These are phyloP conservation scores for Cutaneotrichosporon daszewskae DNA, from an alignment of 1,284 basidiomycete species.

Conservation along the genomic window DNA sequence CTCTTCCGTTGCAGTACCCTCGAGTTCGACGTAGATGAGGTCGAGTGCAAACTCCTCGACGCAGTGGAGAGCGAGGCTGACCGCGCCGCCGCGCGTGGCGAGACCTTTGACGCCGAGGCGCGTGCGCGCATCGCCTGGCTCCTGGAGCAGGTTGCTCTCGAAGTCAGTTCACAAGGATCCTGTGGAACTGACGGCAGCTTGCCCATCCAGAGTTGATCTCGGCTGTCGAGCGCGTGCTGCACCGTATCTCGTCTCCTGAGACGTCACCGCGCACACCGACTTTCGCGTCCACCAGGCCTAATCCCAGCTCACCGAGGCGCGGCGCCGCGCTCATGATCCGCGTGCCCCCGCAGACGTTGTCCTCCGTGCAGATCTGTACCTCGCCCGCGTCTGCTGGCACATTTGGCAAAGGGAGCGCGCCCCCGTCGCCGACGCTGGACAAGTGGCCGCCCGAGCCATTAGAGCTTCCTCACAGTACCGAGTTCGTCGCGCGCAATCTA, in stretches of 20 bases:
- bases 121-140: slow-evolving; percentile 13
- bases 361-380: not conserved
- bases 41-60: slow-evolving; percentile 1
- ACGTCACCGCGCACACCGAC: not conserved
- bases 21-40: not conserved
- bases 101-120: slow-evolving; percentile 7
- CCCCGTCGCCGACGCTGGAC: no score
- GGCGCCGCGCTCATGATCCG: not conserved
- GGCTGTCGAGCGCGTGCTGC: slow-evolving; percentile 5
- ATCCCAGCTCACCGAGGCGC: no score
- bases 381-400: no score
- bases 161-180: slow-evolving; percentile 1
- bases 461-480: no score
- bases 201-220: slow-evolving; percentile 3
- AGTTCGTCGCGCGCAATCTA: no score
- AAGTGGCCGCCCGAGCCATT: no score
- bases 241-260: not conserved
- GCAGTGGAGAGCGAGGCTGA: slow-evolving; percentile 7
- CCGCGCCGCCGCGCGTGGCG: not conserved
- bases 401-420: no score
- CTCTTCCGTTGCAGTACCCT: not conserved
- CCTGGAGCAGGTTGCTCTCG: slow-evolving; percentile 10
- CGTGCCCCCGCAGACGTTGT: not conserved
- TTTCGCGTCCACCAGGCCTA: no score
- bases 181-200: slow-evolving; percentile 6